phyloP scores from a whole-genome alignment of 2,329 filamentous ascomycete species.

The Polytolypa hystricis region DNA sequence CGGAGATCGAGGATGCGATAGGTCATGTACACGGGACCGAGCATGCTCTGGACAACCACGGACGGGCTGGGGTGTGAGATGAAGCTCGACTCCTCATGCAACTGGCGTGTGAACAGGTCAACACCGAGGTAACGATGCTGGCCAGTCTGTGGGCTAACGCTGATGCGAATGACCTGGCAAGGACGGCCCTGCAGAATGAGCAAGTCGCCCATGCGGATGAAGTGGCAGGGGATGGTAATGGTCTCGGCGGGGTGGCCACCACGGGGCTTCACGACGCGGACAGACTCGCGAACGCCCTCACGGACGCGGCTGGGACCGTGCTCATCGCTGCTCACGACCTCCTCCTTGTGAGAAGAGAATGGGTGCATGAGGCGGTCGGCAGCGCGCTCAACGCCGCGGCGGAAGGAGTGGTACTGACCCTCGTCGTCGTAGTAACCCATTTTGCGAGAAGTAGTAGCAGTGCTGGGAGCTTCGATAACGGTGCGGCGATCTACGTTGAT shows the following conservation, averaged over 20 bases:
- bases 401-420: constrained; percentile 64
- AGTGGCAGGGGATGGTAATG: constrained; percentile 97
- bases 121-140: constrained; percentile 99
- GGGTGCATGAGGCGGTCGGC: constrained; percentile 56
- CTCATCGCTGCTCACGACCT: constrained; percentile 31
- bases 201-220: constrained; percentile 98
- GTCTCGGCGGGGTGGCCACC: constrained; percentile 55
- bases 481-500: constrained; percentile 41
- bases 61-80: constrained; percentile 94
- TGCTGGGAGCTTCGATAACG: constrained; percentile 41
- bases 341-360: constrained; percentile 43
- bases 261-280: constrained; percentile 43
- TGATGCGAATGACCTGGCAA: constrained; percentile 99
- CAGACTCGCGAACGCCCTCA: constrained; percentile 33
- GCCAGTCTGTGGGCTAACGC: constrained; percentile 90
- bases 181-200: constrained; percentile 97
- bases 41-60: constrained; percentile 98
- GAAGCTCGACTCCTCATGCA: constrained; percentile 97
- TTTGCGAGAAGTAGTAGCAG: constrained; percentile 48
- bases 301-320: constrained; percentile 35
- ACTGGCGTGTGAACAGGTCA: constrained; percentile 98
- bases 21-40: constrained; percentile 99
- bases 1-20: constrained; percentile 98
- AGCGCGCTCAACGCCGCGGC: constrained; percentile 57
- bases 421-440: constrained; percentile 77